Evolutionary conservation across 495 filamentous ascomycete genomes (phyloP).

Genomic region (Rusavskia elegans): DNA sequence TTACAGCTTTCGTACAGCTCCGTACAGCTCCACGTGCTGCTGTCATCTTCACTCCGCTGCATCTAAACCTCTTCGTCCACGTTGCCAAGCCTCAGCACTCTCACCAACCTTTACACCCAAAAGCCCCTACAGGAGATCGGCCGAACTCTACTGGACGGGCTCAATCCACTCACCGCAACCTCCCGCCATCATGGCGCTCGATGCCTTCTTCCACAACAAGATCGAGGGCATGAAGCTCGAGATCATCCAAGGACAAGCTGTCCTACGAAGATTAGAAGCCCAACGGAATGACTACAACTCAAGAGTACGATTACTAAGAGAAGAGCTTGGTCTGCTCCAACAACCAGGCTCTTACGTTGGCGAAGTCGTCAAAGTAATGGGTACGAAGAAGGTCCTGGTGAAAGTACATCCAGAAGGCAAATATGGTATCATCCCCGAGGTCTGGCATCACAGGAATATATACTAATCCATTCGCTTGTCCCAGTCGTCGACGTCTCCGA

Average conservation of each 20-base stretch:
- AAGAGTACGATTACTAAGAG: constrained; percentile 80
- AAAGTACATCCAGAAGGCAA: constrained; percentile 99
- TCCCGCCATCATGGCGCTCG: constrained; percentile 72
- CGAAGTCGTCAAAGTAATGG: constrained; percentile 99
- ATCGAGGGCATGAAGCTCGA: constrained; percentile 99
- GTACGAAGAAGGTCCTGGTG: constrained; percentile 96
- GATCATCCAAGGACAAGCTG: constrained; percentile 95
- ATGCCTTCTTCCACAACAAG: constrained; percentile 98
- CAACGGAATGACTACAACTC: constrained; percentile 99
- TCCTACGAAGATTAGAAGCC: constrained; percentile 85
- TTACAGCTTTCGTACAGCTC: too few species aligned
- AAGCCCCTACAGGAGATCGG: too few species aligned
- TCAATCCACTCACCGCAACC: neutral
- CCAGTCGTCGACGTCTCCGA: constrained; percentile 94
- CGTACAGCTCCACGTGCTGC: too few species aligned
- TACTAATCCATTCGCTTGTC: neutral
- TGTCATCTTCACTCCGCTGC: too few species aligned
- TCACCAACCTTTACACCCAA: neutral
- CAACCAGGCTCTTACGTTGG: constrained; percentile 97
- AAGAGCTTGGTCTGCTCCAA: constrained; percentile 91
- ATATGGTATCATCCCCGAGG: constrained; percentile 64
- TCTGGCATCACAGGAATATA: too few species aligned
- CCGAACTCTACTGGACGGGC: too few species aligned
- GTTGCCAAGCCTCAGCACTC: neutral
- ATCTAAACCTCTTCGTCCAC: too few species aligned